Evolutionary conservation across 805 yeast genomes (phyloP), one percentile per base, ranked within the genome.

Genomic region (Starmerella scarabaei): DNA sequence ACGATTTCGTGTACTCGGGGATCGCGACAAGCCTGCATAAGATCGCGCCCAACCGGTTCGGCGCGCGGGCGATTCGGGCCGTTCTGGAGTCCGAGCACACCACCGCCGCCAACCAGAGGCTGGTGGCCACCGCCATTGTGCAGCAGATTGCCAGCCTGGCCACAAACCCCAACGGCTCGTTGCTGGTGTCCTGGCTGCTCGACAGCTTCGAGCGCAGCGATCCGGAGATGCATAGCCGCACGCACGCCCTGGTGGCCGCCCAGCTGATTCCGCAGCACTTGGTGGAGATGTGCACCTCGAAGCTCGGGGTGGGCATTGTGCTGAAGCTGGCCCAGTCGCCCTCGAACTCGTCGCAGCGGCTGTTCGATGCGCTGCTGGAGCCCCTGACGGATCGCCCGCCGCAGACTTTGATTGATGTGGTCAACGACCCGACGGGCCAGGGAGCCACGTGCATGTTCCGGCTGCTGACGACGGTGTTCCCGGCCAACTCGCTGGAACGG

Each of bases 51-150:
- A 93, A 88, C 45, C 69, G 97, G 53, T 91, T 83, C 59, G 98
- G 98, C 32, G 88, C 96, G 0, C 71, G 98, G 49, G 94, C 97
- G 17, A 77, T 88, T 44, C 66, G 98, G 48, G 93, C 97, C 0
- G 84, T 94, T 50, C 65, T 91, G 38, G 98, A 91, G 61, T 76
- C 86, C 36, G 75, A 75, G 21, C 72, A 72, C 42, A 72, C 80
- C 7, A 67, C 77, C 8, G 61, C 62, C 17, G 88, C 77, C 53
- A 91, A 82, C 54, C 69, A 77, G 35, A 60, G 80, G 4, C 68
- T 82, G 34, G 68, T 88, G 6, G 77, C 94, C 6, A 75, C 82
- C 1, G 72, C 83, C 48, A 80, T 91, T 40, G 75, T 85, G 18
- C 68, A 77, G 33, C 75, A 81, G 63, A 76, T 88, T 20, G 80